Conservation (phyloP, 2,329 filamentous ascomycete genomes). For the Diaporthe citri region DNA sequence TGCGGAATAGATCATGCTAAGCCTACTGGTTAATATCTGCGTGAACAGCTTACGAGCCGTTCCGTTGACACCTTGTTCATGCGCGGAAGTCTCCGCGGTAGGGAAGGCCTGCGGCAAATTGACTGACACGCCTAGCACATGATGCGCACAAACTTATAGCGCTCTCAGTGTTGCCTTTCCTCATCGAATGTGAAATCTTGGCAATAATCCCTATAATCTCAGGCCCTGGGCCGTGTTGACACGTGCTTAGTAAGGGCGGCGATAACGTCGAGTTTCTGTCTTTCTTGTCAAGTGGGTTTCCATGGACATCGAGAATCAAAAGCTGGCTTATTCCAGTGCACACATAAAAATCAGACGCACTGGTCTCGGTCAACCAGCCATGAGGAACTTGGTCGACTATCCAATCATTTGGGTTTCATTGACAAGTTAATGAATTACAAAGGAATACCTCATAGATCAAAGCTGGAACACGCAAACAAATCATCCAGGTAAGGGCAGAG, state of each 20-base stretch:
- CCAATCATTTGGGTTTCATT: neutral
- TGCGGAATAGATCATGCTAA: neutral
- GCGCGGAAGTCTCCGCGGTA: neutral
- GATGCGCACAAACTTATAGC: neutral
- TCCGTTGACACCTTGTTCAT: neutral
- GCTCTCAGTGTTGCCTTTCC: neutral
- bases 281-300: neutral
- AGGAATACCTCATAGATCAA: neutral
- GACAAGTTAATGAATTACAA: neutral
- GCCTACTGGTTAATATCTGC: neutral
- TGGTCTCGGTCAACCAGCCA: neutral
- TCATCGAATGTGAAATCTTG: neutral
- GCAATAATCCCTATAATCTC: neutral
- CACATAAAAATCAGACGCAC: neutral
- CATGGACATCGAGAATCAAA: neutral
- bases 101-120: neutral
- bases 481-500: neutral
- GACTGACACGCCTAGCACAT: too few species aligned
- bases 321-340: neutral
- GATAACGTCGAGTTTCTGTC: too few species aligned
- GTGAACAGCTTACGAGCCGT: neutral
- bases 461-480: neutral
- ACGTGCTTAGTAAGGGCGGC: neutral
- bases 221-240: neutral
- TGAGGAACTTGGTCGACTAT: neutral